Conservation (phyloP, 352 stramenopile species). For the Phytophthora ramorum region DNA sequence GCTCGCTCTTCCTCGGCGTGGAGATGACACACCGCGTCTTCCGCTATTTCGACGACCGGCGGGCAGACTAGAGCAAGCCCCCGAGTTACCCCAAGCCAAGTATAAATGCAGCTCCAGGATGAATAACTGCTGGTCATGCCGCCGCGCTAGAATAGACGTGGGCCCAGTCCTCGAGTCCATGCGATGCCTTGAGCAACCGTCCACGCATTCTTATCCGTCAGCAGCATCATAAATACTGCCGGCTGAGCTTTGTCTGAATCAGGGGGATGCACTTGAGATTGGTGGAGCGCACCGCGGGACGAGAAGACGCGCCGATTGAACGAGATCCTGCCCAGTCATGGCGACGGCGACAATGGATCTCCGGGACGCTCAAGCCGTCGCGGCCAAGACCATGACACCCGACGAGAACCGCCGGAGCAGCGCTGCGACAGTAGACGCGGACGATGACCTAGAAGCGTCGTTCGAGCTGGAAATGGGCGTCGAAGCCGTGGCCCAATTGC, state of each 20-base stretch:
- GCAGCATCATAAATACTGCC: conserved; percentile 16
- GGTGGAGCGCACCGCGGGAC: conserved; percentile 15
- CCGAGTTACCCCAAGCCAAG: neutral
- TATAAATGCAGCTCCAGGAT: conserved; percentile 10
- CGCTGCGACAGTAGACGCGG: conserved; percentile 14
- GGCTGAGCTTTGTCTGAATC: conserved; percentile 5
- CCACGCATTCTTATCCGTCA: conserved; percentile 31
- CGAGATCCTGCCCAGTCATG: conserved; percentile 23
- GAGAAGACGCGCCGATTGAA: conserved; percentile 21
- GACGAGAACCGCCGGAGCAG: conserved; percentile 18
- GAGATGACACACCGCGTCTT: conserved; percentile 89
- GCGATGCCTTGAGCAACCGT: conserved; percentile 13
- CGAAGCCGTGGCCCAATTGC: conserved; percentile 21
- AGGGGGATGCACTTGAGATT: conserved; percentile 29
- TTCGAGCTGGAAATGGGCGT: conserved; percentile 17
- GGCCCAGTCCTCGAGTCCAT: conserved; percentile 13
- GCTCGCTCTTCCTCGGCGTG: conserved; percentile 89
- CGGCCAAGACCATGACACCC: conserved; percentile 17
- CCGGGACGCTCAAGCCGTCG: conserved; percentile 16
- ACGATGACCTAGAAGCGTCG: conserved; percentile 30
- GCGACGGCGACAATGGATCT: conserved; percentile 22
- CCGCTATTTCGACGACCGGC: conserved; percentile 57
- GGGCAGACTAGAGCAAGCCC: conserved; percentile 22
- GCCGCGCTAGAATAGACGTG: conserved; percentile 28
- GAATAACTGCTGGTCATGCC: conserved; percentile 19